These are phyloP conservation scores for Tylopilus sp. DNA, from an alignment of 768 basidiomycete species.

Conservation along the genomic window DNA sequence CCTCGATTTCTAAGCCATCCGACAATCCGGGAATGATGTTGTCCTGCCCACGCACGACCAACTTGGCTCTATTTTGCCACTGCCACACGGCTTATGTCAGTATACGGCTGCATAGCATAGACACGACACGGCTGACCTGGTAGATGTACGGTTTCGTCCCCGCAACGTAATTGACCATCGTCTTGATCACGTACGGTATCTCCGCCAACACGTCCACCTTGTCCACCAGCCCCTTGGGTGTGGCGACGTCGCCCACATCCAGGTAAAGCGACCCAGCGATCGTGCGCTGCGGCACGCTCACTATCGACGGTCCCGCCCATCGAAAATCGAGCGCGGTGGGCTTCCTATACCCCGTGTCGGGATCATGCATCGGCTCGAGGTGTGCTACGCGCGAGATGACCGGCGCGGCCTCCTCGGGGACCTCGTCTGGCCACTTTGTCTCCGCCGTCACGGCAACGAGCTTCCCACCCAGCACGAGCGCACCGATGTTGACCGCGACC, in stretches of 20 bases:
- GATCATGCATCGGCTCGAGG: constrained; percentile 55
- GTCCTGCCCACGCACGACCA: constrained; percentile 45
- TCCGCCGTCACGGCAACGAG: constrained; percentile 75
- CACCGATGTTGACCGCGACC: constrained; percentile 83
- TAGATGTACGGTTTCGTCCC: constrained; percentile 94
- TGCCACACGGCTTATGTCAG: constrained; percentile 19
- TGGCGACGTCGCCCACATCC: constrained; percentile 54
- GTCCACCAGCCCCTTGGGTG: constrained; percentile 77
- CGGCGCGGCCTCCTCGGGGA: constrained; percentile 40
- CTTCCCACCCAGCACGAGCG: constrained; percentile 76
- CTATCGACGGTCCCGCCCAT: constrained; percentile 73
- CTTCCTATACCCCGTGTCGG: constrained; percentile 76
- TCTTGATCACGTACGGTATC: constrained; percentile 88
- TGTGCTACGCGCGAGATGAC: constrained; percentile 69
- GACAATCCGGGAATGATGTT: constrained; percentile 39
- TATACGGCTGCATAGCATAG: not conserved
- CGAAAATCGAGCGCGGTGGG: constrained; percentile 68
- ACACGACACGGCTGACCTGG: constrained; percentile 53
- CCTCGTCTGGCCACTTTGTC: constrained; percentile 70
- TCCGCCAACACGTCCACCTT: constrained; percentile 96
- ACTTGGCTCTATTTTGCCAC: constrained; percentile 57
- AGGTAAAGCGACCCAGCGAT: constrained; percentile 54
- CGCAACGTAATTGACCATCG: constrained; percentile 89
- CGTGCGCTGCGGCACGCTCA: constrained; percentile 47
- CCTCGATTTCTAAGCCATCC: constrained; percentile 50